Conservation (phyloP, 441 rosid species). For the Pelargonium fulgidum region DNA sequence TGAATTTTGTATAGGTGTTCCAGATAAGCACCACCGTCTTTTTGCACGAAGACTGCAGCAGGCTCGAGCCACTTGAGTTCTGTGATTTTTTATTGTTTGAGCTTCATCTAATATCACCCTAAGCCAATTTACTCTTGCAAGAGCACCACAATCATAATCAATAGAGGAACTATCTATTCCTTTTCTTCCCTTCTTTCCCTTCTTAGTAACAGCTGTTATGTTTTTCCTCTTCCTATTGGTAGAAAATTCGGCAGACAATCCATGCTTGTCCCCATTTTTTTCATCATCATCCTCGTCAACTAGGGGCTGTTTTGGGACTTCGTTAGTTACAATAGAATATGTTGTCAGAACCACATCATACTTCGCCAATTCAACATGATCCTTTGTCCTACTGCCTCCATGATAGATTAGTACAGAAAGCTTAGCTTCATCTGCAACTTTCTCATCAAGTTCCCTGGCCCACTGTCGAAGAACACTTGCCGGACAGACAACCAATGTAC, state of each 20-base stretch:
- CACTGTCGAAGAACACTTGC: conserved; percentile 93
- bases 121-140: conserved; percentile 75
- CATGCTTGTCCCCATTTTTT: conserved; percentile 45
- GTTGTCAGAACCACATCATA: conserved; percentile 91
- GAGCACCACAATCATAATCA: conserved; percentile 58
- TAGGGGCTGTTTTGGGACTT: conserved; percentile 74
- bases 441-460: conserved; percentile 84
- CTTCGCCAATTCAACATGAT: conserved; percentile 69
- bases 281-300: conserved; percentile 80
- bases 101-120: conserved; percentile 96
- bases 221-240: conserved; percentile 47
- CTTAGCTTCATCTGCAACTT: conserved; percentile 63
- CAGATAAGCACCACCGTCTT: conserved; percentile 96
- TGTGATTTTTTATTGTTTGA: conserved; percentile 90
- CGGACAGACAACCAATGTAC: conserved; percentile 94
- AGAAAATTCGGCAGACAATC: conserved; percentile 51
- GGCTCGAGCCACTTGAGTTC: conserved; percentile 93
- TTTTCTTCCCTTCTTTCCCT: conserved; percentile 60
- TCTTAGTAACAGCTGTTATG: conserved; percentile 38
- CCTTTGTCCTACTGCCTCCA: conserved; percentile 84
- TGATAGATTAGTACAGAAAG: conserved; percentile 70
- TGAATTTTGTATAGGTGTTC: conserved; percentile 93
- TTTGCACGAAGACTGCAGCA: conserved; percentile 91
- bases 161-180: conserved; percentile 40
- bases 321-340: conserved; percentile 74